Conservation (phyloP, 2,329 filamentous ascomycete species). For the Trichoderma atrobrunneum region DNA sequence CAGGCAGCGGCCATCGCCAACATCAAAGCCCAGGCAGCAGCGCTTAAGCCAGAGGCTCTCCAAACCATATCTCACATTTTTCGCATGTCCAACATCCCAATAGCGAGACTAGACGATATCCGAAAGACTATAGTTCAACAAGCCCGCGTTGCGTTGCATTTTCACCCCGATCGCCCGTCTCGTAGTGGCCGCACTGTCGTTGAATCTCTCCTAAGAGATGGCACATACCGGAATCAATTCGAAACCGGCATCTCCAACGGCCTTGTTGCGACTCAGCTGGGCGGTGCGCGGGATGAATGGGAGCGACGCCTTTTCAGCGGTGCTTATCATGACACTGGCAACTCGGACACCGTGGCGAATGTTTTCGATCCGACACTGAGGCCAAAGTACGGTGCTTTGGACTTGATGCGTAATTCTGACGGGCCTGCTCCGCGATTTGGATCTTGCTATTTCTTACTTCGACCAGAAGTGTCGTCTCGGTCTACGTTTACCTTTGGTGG, state of each 20-base stretch:
- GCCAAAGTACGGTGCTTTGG: constrained; percentile 25
- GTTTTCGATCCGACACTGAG: constrained; percentile 9
- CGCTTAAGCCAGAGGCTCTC: not conserved
- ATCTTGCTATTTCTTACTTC: constrained; percentile 24
- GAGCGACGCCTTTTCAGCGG: constrained; percentile 10
- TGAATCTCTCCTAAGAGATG: constrained; percentile 18
- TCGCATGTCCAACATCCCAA: constrained; percentile 12
- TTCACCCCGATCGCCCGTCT: constrained; percentile 25
- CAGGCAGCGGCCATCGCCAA: constrained; percentile 11
- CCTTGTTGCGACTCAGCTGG: constrained; percentile 17
- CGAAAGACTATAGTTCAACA: constrained; percentile 5
- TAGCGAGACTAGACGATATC: not conserved
- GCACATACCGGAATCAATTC: constrained; percentile 23
- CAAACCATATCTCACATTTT: constrained; percentile 1
- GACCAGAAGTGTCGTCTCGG: constrained; percentile 15
- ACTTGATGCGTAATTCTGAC: constrained; percentile 22
- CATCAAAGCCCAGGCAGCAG: constrained; percentile 1
- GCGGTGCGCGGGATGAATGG: constrained; percentile 21
- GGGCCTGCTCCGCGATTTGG: constrained; percentile 24
- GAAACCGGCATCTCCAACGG: constrained; percentile 26
- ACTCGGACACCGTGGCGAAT: not conserved
- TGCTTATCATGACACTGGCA: constrained; percentile 12
- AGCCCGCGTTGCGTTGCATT: constrained; percentile 23
- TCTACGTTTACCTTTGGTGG: constrained; percentile 25
- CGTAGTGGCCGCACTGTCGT: constrained; percentile 17